Evolutionary conservation across 2,329 filamentous ascomycete species (phyloP).

Genomic region (Blumeriella jaapii): DNA sequence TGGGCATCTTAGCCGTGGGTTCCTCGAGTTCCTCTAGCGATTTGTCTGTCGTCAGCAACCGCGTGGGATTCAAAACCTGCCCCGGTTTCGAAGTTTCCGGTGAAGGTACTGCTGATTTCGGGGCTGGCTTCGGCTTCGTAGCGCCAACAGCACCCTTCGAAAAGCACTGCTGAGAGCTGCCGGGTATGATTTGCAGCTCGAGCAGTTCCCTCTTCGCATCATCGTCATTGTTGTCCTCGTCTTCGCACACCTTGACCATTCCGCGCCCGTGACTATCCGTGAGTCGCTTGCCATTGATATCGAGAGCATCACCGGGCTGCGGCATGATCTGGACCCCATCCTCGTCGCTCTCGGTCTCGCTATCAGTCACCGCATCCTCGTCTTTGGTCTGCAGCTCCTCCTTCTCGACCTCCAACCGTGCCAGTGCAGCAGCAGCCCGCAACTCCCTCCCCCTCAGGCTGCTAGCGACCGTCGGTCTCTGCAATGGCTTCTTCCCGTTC

Average conservation of each 20-base stretch:
- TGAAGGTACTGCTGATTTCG: too few species aligned
- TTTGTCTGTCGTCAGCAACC: too few species aligned
- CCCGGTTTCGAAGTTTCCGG: too few species aligned
- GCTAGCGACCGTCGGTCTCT: conserved; percentile 47
- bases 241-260: conserved; percentile 66
- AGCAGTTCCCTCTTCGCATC: conserved; percentile 51
- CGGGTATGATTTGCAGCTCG: conserved; percentile 45
- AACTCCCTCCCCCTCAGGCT: conserved; percentile 48
- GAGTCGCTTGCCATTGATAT: conserved; percentile 53
- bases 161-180: conserved; percentile 5
- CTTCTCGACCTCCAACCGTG: conserved; percentile 38
- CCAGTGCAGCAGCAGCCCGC: conserved; percentile 47
- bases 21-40: too few species aligned
- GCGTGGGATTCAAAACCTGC: not conserved
- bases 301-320: conserved; percentile 42
- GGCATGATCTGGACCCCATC: conserved; percentile 34
- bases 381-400: conserved; percentile 30
- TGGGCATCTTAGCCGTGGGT: too few species aligned
- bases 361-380: conserved; percentile 32
- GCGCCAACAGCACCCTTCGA: conserved; percentile 12
- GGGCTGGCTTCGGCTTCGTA: conserved; percentile 1
- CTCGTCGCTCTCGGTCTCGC: conserved; percentile 34
- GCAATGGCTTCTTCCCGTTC: conserved; percentile 39
- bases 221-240: conserved; percentile 49
- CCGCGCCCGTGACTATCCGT: conserved; percentile 54